A percentile compares a stretch with the other conserved stretches of the same genome.
These are phyloP conservation scores for Cercospora sesami DNA, from an alignment of 2,329 filamentous ascomycete genomes.

Conservation along the genomic window DNA sequence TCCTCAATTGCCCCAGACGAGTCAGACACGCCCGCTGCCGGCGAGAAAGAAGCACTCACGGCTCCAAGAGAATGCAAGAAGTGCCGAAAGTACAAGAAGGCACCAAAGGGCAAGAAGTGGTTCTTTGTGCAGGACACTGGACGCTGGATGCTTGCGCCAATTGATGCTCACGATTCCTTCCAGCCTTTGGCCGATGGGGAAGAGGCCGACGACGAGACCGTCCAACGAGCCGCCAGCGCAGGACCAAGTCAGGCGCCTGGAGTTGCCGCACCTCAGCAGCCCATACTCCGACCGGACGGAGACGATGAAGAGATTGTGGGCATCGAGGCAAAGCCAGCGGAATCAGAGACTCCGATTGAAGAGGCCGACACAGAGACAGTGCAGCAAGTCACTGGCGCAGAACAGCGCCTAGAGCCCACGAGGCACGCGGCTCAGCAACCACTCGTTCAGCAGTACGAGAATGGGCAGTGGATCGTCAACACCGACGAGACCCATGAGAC, in stretches of 20 bases:
- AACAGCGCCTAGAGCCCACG: not conserved
- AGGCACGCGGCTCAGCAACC: not conserved
- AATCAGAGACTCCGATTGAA: not conserved
- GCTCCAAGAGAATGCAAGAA: not conserved
- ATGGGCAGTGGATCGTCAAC: not conserved
- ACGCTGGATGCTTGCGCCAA: not conserved
- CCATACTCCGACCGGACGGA: not conserved
- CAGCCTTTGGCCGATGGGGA: not conserved
- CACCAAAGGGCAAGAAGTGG: constrained; percentile 3
- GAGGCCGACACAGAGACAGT: not conserved
- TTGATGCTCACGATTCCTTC: constrained; percentile 6
- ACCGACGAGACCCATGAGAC: not conserved
- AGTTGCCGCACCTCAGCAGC: no score
- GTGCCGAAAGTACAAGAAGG: not conserved
- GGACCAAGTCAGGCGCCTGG: not conserved
- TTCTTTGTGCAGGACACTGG: not conserved
- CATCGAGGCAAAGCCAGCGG: not conserved
- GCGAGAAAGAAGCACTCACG: not conserved
- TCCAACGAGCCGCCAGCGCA: not conserved
- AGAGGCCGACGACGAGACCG: not conserved
- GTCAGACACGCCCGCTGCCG: not conserved
- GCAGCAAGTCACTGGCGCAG: not conserved
- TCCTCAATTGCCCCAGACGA: not conserved
- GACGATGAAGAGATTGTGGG: not conserved
- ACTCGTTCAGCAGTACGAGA: not conserved